Evolutionary conservation across 148 eudicot genomes (phyloP), one percentile per base, ranked within the genome.

Genomic region (Rhododendron ferrugineum): DNA sequence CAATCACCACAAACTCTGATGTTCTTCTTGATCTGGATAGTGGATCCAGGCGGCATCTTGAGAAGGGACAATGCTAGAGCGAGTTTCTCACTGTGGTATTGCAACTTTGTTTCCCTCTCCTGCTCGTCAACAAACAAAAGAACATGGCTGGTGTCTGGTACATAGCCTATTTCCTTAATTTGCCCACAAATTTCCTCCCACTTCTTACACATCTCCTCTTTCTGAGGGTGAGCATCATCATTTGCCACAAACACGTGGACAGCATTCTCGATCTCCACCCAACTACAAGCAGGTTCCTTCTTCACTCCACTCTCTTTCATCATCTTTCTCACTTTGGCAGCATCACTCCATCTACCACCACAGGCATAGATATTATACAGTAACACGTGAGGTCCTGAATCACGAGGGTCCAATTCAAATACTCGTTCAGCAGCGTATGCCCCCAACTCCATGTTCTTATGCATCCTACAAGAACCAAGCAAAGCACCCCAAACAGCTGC

Each of bases 401-500:
- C 87, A 80, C 10, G 76, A n/a, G 83, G 83, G 26, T 80, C 87
- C 34, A 85, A 75, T 80, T 85, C 56, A 34, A 85, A 85, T 80
- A 80, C 20, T 4, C 56, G 83, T 70, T 85, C 79, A 11, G 83
- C 83, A 32, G 87, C 87, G 47, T 66, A 85, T 13, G 87, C 36
- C 28, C 87, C 87, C 78, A 85, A 62, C 11, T 85, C 83, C 75
- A 85, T 70, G 16, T 85, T 85, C 62, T 85, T 85, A 70, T 85
- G 79, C 83, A 85, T 85, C 79, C 87, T 66, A 80, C 87, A 85
- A 85, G 83, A 83, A 47, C 87, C 87, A 28, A 85, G 79, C 9
- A 85, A 80, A 80, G 87, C 87, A 40, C 87, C 87, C 87, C 87
- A 85, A 1, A 85, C 79, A 68, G 87, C 87, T 85, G 83, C 87